These are phyloP conservation scores for Dioscorea zingiberensis DNA, from an alignment of 106 monocot genomes.

Conservation along the genomic window DNA sequence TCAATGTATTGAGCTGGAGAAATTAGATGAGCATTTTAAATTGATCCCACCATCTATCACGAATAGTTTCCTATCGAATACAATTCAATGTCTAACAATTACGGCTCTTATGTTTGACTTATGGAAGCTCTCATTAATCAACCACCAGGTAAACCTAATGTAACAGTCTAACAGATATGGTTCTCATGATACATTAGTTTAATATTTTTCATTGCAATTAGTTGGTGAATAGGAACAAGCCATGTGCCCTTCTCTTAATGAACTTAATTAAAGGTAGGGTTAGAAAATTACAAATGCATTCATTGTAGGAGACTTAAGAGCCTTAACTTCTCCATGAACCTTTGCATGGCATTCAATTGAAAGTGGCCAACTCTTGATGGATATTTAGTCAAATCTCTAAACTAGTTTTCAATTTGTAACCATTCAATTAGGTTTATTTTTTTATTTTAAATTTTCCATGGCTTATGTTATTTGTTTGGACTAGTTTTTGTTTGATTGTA, in stretches of 20 bases:
- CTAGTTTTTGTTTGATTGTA: neutral
- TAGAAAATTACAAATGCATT: constrained; percentile 5
- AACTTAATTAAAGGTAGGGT: neutral
- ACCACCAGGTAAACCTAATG: neutral
- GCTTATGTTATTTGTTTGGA: neutral
- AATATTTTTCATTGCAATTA: neutral
- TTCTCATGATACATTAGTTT: neutral
- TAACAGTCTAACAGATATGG: neutral
- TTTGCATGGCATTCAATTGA: constrained; percentile 13
- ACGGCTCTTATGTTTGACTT: neutral
- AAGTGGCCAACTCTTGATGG: constrained; percentile 3
- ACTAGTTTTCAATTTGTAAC: neutral
- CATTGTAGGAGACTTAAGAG: constrained; percentile 1
- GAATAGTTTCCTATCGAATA: neutral
- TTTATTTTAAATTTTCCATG: neutral
- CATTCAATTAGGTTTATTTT: neutral
- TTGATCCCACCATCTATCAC: neutral
- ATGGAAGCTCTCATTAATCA: neutral
- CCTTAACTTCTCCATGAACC: neutral
- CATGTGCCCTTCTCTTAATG: constrained; percentile 1
- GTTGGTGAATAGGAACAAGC: neutral
- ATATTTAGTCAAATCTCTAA: neutral
- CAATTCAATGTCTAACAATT: neutral
- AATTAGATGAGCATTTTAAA: neutral
- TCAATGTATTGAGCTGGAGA: constrained; percentile 1